Evolutionary conservation across 1,284 basidiomycete species (phyloP), one percentile per base, ranked within the genome.

Genomic region (Malassezia obtusa): DNA sequence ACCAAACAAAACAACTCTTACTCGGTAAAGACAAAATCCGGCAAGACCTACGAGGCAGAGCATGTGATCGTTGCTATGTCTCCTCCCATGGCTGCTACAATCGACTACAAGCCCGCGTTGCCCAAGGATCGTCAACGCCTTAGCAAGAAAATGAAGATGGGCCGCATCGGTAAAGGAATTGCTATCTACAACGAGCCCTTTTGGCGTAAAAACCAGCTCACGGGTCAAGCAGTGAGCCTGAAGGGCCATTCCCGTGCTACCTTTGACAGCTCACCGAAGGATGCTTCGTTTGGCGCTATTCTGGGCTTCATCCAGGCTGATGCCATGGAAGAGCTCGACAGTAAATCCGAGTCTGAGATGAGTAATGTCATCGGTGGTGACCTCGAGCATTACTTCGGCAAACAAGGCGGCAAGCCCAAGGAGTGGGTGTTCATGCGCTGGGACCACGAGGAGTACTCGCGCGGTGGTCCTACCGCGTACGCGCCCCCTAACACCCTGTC

Each of bases 371-470:
- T 45, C 3, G 17, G 5, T 9, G 2, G 17, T 7, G 49, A 26
- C 5, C 32, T 50, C 17, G 41, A 17, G 15, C 35, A 49, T 39
- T 55, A 49, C 28, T 55, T 45, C 22, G 52, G 52, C 11, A 21
- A 19, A 5, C 12, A 55, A 40, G 48, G 39, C 12, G 32, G 25
- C 14, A 28, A 19, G 15, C 7, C 12, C 7, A 30, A 12, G 6
- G n/a, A 19, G 17, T 51, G 41, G 41, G 19, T 32, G 6, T 26
- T 51, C n/a, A 12, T 25, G 24, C 40, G 41, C 15, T 55, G 52
- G 52, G 52, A 49, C 22, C 12, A 36, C 10, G 52, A 49, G 39
- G 47, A 49, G 48, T 49, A 38, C 21, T 49, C 52, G 35, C 25
- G 33, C 28, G 52, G 52, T 15, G 52, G 40, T 2, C 49, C 47